These are phyloP conservation scores for Xanthoconium purpureum DNA, from an alignment of 768 basidiomycete species.

Conservation along the genomic window DNA sequence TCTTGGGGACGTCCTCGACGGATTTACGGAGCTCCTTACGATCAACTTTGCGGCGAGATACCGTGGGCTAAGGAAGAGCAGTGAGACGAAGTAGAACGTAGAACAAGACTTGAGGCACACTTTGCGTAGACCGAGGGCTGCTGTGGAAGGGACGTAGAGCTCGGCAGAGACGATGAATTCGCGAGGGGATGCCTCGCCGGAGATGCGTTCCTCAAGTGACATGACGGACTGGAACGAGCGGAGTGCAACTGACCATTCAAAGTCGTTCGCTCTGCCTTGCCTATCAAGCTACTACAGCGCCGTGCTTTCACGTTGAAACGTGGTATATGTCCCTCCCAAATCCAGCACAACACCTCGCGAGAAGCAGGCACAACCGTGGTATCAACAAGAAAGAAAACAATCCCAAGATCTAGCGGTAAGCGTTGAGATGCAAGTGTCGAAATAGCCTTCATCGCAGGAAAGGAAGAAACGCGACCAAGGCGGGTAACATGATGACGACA, in stretches of 20 bases:
- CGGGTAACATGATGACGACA: conserved; percentile 15
- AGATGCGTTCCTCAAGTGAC: conserved; percentile 9
- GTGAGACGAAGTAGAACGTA: conserved; percentile 7
- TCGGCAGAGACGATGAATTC: conserved; percentile 65
- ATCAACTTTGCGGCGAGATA: conserved; percentile 53
- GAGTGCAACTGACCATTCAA: background rate
- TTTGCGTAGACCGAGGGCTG: conserved; percentile 53
- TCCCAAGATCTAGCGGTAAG: conserved; percentile 9
- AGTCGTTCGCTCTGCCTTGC: background rate
- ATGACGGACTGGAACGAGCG: conserved; percentile 7
- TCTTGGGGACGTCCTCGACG: conserved; percentile 47
- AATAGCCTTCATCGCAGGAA: conserved; percentile 15
- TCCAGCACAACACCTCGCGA: conserved; percentile 8
- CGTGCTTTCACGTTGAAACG: background rate
- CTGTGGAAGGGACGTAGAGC: conserved; percentile 55
- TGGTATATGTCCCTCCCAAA: background rate
- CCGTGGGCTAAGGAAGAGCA: conserved; percentile 36
- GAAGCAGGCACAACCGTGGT: conserved; percentile 2
- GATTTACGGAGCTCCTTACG: conserved; percentile 41
- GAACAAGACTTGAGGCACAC: conserved; percentile 34
- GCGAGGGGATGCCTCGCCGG: conserved; percentile 16
- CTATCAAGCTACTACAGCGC: conserved; percentile 1
- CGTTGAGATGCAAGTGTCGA: conserved; percentile 1
- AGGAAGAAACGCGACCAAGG: conserved; percentile 11
- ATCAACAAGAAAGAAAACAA: conserved; percentile 10